Base-by-base conservation (phyloP, 768 basidiomycete genomes). In the Trametopsis cervina region DNA sequence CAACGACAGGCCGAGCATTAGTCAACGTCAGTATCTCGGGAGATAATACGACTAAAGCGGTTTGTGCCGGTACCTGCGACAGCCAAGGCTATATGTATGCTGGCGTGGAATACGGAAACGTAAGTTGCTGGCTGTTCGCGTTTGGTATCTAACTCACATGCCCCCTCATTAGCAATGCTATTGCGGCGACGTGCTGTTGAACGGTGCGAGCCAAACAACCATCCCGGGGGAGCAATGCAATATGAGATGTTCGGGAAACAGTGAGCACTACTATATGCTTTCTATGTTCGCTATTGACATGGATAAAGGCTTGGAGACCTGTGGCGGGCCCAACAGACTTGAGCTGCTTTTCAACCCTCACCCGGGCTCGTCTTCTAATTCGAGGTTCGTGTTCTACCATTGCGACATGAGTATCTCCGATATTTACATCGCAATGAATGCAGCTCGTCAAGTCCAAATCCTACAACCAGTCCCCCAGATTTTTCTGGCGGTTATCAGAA, bases 91-190 rank as follows among this genome's bases (percentile, higher is more conserved):
- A 56, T 50, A 43, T 47, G 42, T 53, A 58, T 46, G 63, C 61
- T 5, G 63, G 61, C 17, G 52, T 53, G 21, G 63, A 64, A 49
- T 61, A 35, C 26, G 51, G 51, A 1, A 46, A 52, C 29, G 51
- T 52, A 21, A 15, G 45, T 52, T 40, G 22, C 9, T 40, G 11
- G 39, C 22, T 9, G 7, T 17, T 22, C 22, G 39, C 11, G 22
- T n/a, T 9, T 17, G n/a, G 7, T 40, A 27, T 15, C 25, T 47
- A 39, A 40, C 33, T 26, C 29, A 44, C 18, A 4, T 17, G 29
- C 3, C 15, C 2, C 1, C 4, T 6, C 22, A 21, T 44, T 24
- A 54, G 46, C 43, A 54, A 50, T 54, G 53, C 35, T 54, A 51
- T 53, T 60, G 61, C 49, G 58, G 54, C 48, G 48, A 56, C 39